These are phyloP conservation scores for Vigna hirtella DNA, from an alignment of 306 rosid species.

Conservation along the genomic window DNA sequence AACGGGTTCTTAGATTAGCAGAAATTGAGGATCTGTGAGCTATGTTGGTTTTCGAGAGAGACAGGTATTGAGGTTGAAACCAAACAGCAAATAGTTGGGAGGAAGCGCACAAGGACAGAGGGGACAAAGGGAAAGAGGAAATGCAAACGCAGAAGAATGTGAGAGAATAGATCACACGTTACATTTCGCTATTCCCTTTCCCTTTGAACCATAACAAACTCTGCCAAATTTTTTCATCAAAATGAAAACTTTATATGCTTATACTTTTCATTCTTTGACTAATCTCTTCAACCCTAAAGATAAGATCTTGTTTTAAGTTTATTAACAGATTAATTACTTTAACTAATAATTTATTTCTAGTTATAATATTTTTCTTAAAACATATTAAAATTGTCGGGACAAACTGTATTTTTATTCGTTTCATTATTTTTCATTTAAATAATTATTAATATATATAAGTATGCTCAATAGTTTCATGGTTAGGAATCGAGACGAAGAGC, in stretches of 20 bases:
- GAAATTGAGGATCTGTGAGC: constrained; percentile 49
- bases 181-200: constrained; percentile 25
- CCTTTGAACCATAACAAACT: constrained; percentile 15
- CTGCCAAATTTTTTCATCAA: neutral
- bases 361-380: too few species aligned
- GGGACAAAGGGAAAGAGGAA: constrained; percentile 34
- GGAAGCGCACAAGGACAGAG: constrained; percentile 37
- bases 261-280: neutral
- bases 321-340: too few species aligned
- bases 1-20: constrained; percentile 14
- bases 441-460: too few species aligned
- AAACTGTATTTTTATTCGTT: too few species aligned
- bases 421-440: too few species aligned
- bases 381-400: too few species aligned
- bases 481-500: too few species aligned
- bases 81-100: constrained; percentile 52
- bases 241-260: neutral
- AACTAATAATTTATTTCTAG: too few species aligned
- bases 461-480: too few species aligned
- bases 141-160: neutral
- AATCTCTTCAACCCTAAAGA: too few species aligned
- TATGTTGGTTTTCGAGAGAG: constrained; percentile 16
- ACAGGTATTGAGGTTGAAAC: constrained; percentile 39
- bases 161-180: constrained; percentile 21
- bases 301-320: too few species aligned